Percentiles rank a stretch among this genome's conserved stretches.
Conservation (phyloP, 2,329 filamentous ascomycete species). For the Scortechinia acanthostroma region DNA sequence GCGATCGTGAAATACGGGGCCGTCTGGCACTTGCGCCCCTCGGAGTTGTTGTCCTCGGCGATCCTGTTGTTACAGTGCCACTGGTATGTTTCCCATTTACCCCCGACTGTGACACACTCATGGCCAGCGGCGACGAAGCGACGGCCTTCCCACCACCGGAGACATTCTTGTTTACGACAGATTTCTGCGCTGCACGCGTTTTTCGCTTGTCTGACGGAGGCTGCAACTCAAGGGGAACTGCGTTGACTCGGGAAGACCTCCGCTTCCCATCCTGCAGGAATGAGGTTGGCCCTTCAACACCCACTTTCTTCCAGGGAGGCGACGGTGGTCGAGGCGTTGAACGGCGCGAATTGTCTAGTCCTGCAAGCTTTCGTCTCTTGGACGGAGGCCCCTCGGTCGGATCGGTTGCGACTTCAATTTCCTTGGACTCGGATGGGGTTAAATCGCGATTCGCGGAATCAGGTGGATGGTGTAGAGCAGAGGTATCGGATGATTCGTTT, state of each 20-base stretch:
- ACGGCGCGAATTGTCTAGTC: slow-evolving; percentile 20
- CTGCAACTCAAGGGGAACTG: slow-evolving; percentile 38
- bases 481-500: slow-evolving; percentile 10
- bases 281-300: slow-evolving; percentile 79
- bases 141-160: neutral
- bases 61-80: neutral
- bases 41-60: neutral
- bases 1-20: neutral
- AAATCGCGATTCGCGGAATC: slow-evolving; percentile 13
- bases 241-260: slow-evolving; percentile 60
- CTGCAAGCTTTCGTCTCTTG: slow-evolving; percentile 40
- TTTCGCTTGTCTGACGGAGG: slow-evolving; percentile 36
- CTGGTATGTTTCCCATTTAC: neutral
- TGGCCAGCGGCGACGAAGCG: neutral
- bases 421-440: slow-evolving; percentile 11
- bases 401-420: slow-evolving; percentile 24
- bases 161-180: slow-evolving; percentile 14
- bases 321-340: slow-evolving; percentile 51
- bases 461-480: slow-evolving; percentile 10
- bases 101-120: neutral
- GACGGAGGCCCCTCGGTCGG: slow-evolving; percentile 55
- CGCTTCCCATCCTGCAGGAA: slow-evolving; percentile 69
- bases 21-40: neutral
- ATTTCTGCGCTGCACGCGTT: slow-evolving; percentile 35
- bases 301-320: slow-evolving; percentile 86